Evolutionary conservation across 352 stramenopile genomes (phyloP).

Genomic region (Phytophthora syringae): DNA sequence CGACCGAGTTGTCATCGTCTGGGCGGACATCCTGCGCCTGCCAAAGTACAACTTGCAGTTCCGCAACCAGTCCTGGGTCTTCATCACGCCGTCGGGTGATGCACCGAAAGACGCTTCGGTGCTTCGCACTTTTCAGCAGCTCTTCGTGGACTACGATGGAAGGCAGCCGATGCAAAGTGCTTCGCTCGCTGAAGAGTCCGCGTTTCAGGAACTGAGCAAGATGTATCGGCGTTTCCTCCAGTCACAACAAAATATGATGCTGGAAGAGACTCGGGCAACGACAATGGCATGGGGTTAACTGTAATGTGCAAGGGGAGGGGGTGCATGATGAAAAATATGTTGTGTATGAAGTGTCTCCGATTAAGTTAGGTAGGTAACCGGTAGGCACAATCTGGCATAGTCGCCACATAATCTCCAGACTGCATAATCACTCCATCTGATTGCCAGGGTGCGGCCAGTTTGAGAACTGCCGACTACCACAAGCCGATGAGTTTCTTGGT

Average conservation of each 20-base stretch:
- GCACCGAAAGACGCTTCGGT: constrained; percentile 15
- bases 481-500: background rate
- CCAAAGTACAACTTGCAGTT: constrained; percentile 32
- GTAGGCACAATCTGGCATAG: too few species aligned
- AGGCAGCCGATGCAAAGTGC: background rate
- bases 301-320: too few species aligned
- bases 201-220: constrained; percentile 24
- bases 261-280: too few species aligned
- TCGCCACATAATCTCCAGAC: too few species aligned
- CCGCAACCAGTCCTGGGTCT: constrained; percentile 30
- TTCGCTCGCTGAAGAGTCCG: constrained; percentile 3
- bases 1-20: constrained; percentile 34
- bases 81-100: constrained; percentile 20
- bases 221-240: constrained; percentile 20
- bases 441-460: too few species aligned
- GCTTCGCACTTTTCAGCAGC: constrained; percentile 23
- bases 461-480: background rate
- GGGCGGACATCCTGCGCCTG: constrained; percentile 20
- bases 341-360: too few species aligned
- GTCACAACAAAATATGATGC: constrained; percentile 14
- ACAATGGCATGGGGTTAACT: background rate
- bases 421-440: too few species aligned
- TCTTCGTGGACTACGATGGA: constrained; percentile 19
- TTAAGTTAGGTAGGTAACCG: too few species aligned
- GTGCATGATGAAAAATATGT: too few species aligned